A percentile compares a stretch with the other conserved stretches of the same genome.
phyloP scores from a whole-genome alignment of 257 asterid genomes.

The Ilex aquifolium region DNA sequence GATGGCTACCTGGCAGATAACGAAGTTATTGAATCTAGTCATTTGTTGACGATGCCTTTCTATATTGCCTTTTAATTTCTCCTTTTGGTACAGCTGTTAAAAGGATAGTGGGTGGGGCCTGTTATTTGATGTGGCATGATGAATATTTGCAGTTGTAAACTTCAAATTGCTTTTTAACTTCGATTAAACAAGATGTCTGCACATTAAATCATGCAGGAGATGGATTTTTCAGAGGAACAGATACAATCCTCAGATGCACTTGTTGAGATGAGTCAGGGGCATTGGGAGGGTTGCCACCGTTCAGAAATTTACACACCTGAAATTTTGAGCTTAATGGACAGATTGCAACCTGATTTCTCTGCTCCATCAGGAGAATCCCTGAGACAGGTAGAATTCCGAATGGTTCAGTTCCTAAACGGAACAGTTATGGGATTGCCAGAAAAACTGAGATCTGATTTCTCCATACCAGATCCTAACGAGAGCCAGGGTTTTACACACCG shows the following conservation, averaged over 20 bases:
- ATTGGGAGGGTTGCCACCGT: constrained; percentile 93
- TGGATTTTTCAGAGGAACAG: constrained; percentile 70
- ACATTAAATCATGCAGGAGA: constrained; percentile 52
- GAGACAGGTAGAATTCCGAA: constrained; percentile 92
- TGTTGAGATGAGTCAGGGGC: constrained; percentile 87
- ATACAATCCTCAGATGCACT: constrained; percentile 79
- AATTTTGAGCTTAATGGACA: constrained; percentile 64
- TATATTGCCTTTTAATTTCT: not conserved
- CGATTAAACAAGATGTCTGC: not conserved
- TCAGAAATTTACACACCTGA: constrained; percentile 73
- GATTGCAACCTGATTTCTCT: constrained; percentile 74
- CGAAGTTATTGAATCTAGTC: too few relatives aligned
- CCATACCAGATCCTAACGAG: constrained; percentile 63
- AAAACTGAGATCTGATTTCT: constrained; percentile 67
- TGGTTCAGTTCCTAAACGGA: constrained; percentile 82
- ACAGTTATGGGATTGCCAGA: constrained; percentile 61
- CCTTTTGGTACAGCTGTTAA: not conserved
- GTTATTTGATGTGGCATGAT: not conserved
- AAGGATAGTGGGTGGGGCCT: not conserved
- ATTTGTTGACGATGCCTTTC: not conserved
- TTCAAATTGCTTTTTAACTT: not conserved
- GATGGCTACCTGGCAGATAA: too few relatives aligned
- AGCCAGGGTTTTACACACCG: constrained; percentile 33
- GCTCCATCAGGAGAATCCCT: constrained; percentile 95
- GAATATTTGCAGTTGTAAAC: not conserved